These are phyloP conservation scores for Zygosaccharomyces bailii DNA, from an alignment of 805 yeast species.

Conservation along the genomic window DNA sequence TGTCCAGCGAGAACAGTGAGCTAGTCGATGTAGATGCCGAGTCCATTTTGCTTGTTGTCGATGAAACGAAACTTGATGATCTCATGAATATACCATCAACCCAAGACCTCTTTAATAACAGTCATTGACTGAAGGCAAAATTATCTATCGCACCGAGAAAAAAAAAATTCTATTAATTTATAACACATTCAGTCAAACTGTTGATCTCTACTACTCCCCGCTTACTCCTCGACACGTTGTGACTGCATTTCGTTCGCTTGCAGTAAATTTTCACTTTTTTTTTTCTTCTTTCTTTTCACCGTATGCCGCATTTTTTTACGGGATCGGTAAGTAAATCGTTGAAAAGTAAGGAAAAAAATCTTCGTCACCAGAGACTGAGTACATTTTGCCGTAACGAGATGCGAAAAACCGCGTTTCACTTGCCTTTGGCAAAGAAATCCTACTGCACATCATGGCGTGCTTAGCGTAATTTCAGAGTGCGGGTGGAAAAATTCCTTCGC, in stretches of 20 bases:
- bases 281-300: slow-evolving; percentile 1
- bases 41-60: slow-evolving; percentile 3
- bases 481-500: background rate
- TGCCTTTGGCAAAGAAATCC: background rate
- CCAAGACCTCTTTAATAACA: background rate
- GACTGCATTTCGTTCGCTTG: slow-evolving; percentile 1
- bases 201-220: slow-evolving; percentile 4
- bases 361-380: slow-evolving; percentile 3
- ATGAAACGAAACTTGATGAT: slow-evolving; percentile 3
- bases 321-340: slow-evolving; percentile 3
- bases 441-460: background rate
- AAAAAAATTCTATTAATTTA: background rate
- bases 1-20: slow-evolving; percentile 28
- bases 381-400: slow-evolving; percentile 6
- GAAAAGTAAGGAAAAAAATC: background rate
- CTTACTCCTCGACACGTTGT: slow-evolving; percentile 7
- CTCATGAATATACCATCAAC: slow-evolving; percentile 1
- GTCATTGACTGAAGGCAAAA: background rate
- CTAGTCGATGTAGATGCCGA: slow-evolving; percentile 24
- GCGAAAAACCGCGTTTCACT: slow-evolving; percentile 3
- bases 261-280: slow-evolving; percentile 4
- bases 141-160: background rate
- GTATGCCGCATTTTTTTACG: slow-evolving; percentile 6
- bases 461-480: background rate
- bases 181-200: background rate